A percentile compares a stretch with the other conserved stretches of the same genome.
Conservation (phyloP, 1,284 basidiomycete genomes). For the Cutaneotrichosporon curvatum region DNA sequence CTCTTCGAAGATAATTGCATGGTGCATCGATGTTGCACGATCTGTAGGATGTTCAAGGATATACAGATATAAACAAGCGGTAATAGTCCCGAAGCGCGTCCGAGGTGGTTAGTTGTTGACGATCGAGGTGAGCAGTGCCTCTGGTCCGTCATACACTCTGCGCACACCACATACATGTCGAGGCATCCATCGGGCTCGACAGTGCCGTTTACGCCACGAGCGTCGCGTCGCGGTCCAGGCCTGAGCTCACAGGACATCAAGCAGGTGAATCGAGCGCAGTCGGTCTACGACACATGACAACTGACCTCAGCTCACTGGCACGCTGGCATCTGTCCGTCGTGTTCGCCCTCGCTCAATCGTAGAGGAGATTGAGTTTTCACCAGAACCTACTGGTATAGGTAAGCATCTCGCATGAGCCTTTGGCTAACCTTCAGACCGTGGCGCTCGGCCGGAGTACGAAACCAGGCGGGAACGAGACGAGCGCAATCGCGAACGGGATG, state of each 20-base stretch:
- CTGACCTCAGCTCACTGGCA: conserved; percentile 6
- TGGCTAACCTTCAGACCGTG: background rate
- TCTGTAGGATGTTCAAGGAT: too few species aligned
- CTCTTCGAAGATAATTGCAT: too few species aligned
- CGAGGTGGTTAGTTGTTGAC: too few species aligned
- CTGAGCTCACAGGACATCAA: conserved; percentile 1
- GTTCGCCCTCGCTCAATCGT: conserved; percentile 1
- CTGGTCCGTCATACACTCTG: too few species aligned
- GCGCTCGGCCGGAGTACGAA: background rate
- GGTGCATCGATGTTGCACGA: too few species aligned
- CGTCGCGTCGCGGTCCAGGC: background rate
- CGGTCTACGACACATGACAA: too few species aligned
- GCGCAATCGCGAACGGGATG: conserved; percentile 1
- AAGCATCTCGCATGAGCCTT: background rate
- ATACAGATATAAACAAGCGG: too few species aligned
- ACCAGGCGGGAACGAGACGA: background rate
- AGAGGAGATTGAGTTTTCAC: conserved; percentile 4
- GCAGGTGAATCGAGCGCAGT: background rate
- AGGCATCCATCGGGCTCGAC: background rate
- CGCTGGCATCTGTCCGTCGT: conserved; percentile 3
- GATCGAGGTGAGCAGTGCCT: too few species aligned
- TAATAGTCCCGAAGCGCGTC: too few species aligned
- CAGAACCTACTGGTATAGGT: background rate
- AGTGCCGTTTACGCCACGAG: conserved; percentile 3
- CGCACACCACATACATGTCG: too few species aligned